Base-by-base conservation (phyloP, 345 rosid species). In the Aquilaria malaccensis region DNA sequence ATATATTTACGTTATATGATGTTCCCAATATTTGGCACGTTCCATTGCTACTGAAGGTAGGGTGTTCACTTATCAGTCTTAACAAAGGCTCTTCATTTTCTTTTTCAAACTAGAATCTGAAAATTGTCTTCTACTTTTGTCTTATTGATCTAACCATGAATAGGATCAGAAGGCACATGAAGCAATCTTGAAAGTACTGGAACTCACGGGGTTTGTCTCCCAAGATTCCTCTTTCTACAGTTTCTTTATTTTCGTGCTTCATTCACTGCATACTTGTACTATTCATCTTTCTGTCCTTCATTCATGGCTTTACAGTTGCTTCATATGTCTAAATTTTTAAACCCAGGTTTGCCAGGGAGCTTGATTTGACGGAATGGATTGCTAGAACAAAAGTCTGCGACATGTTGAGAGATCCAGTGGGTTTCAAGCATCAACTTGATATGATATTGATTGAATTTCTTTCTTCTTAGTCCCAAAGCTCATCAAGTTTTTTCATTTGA, bases 21-120 rank as follows among this genome's bases (percentile, higher is more conserved):
- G 97, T 94, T 56, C 79, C 97, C 45, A 90, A 94, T 71, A 94
- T 94, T 54, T 94, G 99, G 97, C 95, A 90, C 45, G 81, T 94
- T 74, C 99, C 99, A 15, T 67, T 90, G 59, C 83, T 94, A 56
- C 68, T 94, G 13, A 85, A 81, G 72, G 99, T 94, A 78, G 70
- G 86, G 73, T 13, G 48, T 47, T 52, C 2, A 11, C 66, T 41
- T 60, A 9, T 33, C 41, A 32, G 33, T 45, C 46, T 50, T 33
- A 32, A 37, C 43, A 37, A 37, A 14, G 31, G 12, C 41, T 51
- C 33, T 51, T 32, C 31, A 61, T 33, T 56, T 51, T 61, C 13
- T 41, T 41, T 37, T 11, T 0, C 29, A 43, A 62, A 14, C 11
- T 50, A 41, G 12, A 62, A 52, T 2, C 30, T 12, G 30, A 15